These are phyloP conservation scores for Amanita phalloides DNA, from an alignment of 768 basidiomycete species.

Conservation along the genomic window DNA sequence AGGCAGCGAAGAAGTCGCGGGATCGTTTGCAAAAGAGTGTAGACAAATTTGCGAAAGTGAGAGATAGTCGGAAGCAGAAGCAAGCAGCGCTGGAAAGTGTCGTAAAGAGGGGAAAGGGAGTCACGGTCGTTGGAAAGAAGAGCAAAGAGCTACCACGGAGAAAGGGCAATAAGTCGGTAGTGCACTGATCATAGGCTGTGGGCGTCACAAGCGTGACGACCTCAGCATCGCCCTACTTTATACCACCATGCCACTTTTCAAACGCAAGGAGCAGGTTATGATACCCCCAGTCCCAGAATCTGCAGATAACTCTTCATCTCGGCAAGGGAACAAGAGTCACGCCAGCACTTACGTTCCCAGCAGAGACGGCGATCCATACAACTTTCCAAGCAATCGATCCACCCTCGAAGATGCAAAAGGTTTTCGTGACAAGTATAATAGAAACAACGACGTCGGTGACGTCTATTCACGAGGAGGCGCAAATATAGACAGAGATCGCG, in stretches of 20 bases:
- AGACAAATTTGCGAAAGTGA: conserved; percentile 50
- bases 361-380: conserved; percentile 44
- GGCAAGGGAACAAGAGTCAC: conserved; percentile 36
- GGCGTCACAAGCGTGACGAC: not conserved
- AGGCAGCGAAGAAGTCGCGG: conserved; percentile 58
- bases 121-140: conserved; percentile 77
- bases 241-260: conserved; percentile 52
- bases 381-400: conserved; percentile 8
- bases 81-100: conserved; percentile 72
- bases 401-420: conserved; percentile 11
- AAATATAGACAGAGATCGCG: conserved; percentile 55
- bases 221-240: conserved; percentile 6
- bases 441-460: conserved; percentile 48
- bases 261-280: conserved; percentile 47
- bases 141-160: conserved; percentile 7
- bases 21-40: conserved; percentile 54
- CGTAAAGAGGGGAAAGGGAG: conserved; percentile 76
- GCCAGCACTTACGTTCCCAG: conserved; percentile 59
- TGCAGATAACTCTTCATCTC: conserved; percentile 23
- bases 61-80: conserved; percentile 73
- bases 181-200: not conserved
- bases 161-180: conserved; percentile 1
- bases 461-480: conserved; percentile 53
- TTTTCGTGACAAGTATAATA: conserved; percentile 34
- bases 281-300: conserved; percentile 57